phyloP scores from a whole-genome alignment of 306 rosid species.

The Echinosophora koreensis region DNA sequence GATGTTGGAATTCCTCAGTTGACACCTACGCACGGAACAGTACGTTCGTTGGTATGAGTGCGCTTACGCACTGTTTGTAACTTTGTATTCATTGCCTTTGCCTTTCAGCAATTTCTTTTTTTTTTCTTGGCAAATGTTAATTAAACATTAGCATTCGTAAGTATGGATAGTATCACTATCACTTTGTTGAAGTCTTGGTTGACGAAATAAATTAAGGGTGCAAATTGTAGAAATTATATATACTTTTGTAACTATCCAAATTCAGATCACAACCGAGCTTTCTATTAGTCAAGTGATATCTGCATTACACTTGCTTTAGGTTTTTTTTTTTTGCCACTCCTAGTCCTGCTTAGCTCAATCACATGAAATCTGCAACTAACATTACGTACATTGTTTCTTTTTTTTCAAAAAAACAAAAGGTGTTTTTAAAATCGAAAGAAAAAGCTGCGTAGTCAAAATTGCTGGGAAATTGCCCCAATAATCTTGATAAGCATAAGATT shows the following conservation, averaged over 20 bases:
- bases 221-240: no score
- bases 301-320: neutral
- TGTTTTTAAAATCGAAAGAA: constrained; percentile 8
- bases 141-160: neutral
- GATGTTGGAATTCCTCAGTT: constrained; percentile 37
- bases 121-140: constrained; percentile 18
- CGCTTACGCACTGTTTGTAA: constrained; percentile 32
- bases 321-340: neutral
- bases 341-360: constrained; percentile 32
- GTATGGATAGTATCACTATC: neutral
- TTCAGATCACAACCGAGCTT: no score
- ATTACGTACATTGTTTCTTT: constrained; percentile 46
- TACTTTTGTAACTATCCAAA: no score
- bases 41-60: constrained; percentile 41
- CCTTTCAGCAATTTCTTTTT: constrained; percentile 7
- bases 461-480: no score
- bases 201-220: neutral
- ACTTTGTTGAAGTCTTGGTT: neutral
- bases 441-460: neutral
- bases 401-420: constrained; percentile 37
- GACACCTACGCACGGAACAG: constrained; percentile 50
- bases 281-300: neutral
- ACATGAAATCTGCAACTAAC: constrained; percentile 29
- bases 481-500: no score
- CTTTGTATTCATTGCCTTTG: neutral